A percentile compares a stretch with the other conserved stretches of the same genome.
These are phyloP conservation scores for Elsinoe arachidis DNA, from an alignment of 2,329 filamentous ascomycete species.

Conservation along the genomic window DNA sequence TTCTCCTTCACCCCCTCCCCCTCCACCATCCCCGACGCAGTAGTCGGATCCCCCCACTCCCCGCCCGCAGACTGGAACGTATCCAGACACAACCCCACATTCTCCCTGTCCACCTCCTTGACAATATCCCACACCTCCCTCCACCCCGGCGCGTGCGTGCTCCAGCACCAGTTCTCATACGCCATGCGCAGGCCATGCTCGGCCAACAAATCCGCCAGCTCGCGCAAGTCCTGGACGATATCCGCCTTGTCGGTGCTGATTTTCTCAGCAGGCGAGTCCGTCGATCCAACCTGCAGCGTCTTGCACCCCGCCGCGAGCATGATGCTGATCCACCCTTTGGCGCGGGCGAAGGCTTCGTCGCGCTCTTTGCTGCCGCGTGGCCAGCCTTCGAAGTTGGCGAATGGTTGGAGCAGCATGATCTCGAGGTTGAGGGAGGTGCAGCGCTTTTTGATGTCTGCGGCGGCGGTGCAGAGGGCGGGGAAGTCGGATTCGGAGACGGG, in stretches of 20 bases:
- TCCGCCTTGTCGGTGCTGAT: constrained; percentile 44
- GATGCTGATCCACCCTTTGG: constrained; percentile 58
- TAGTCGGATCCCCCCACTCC: constrained; percentile 66
- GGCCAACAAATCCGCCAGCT: constrained; percentile 55
- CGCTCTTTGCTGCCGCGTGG: constrained; percentile 48
- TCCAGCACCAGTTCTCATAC: constrained; percentile 81
- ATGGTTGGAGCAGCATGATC: constrained; percentile 67
- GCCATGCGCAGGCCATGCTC: constrained; percentile 53
- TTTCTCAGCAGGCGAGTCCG: constrained; percentile 49
- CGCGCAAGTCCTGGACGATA: constrained; percentile 53
- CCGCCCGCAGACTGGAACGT: constrained; percentile 67
- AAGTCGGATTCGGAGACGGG: constrained; percentile 52
- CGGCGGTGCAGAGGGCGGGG: constrained; percentile 47
- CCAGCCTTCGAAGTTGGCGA: constrained; percentile 72
- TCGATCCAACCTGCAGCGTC: constrained; percentile 60
- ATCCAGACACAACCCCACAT: constrained; percentile 67
- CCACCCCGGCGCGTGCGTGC: constrained; percentile 61
- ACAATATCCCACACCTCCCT: constrained; percentile 62
- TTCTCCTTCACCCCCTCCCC: constrained; percentile 12
- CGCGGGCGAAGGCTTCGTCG: constrained; percentile 54
- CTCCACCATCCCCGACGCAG: constrained; percentile 41
- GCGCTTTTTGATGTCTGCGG: constrained; percentile 45
- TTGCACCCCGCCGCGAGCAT: constrained; percentile 63
- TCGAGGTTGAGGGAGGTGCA: constrained; percentile 47
- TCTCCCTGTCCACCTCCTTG: constrained; percentile 50